Percentiles rank a stretch among this genome's conserved stretches.
These are phyloP conservation scores for Agrostemma githago DNA, from an alignment of 148 eudicot species.

Conservation along the genomic window DNA sequence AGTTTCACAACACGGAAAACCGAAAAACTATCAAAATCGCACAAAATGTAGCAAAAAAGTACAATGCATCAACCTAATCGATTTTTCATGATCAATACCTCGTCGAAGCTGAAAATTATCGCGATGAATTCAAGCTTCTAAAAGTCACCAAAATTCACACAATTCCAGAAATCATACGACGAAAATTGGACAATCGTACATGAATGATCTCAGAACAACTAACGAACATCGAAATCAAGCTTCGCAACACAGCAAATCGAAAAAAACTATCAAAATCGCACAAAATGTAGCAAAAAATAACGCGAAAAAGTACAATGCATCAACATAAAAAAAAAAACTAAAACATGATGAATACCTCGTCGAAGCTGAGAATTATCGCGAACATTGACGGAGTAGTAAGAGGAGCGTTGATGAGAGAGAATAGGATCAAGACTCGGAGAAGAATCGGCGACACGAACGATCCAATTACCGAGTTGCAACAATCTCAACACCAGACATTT, in stretches of 20 bases:
- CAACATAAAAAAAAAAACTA: not conserved
- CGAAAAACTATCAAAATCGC: not conserved
- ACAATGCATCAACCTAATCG: not conserved
- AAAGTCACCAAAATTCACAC: too few species aligned
- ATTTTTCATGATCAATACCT: constrained; percentile 34
- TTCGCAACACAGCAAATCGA: not conserved
- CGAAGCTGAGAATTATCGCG: constrained; percentile 45
- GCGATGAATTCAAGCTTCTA: constrained; percentile 41
- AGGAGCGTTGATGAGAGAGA: constrained; percentile 44
- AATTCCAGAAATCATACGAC: too few species aligned
- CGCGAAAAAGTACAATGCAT: not conserved
- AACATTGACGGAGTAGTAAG: constrained; percentile 53
- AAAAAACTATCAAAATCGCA: not conserved
- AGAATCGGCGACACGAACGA: constrained; percentile 72
- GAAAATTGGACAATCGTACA: too few species aligned
- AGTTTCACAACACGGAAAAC: not conserved
- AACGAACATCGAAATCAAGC: not conserved
- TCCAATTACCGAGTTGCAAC: constrained; percentile 60
- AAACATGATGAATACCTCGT: constrained; percentile 36
- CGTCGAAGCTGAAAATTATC: constrained; percentile 41
- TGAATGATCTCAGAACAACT: not conserved
- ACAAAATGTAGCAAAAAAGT: not conserved
- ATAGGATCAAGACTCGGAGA: constrained; percentile 27
- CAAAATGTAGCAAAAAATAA: too few species aligned
- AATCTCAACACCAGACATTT: constrained; percentile 54